These are phyloP conservation scores for Chlamydomonas reinhardtii DNA, from an alignment of 163 green algal species.

Conservation along the genomic window DNA sequence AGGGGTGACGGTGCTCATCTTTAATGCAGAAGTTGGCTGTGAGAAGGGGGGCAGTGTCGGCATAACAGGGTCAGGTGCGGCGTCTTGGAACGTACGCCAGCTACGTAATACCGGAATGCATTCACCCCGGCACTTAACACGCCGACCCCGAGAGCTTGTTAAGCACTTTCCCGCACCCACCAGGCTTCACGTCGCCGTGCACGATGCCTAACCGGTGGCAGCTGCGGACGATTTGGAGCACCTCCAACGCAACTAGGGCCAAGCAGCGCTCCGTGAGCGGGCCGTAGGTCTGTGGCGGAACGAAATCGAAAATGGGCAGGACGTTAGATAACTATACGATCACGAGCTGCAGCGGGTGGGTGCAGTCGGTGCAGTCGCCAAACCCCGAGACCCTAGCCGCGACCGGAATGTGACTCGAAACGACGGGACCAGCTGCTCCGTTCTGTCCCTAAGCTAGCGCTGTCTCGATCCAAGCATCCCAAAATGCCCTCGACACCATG, in stretches of 20 bases:
- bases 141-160: no score
- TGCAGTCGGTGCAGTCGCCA: not conserved
- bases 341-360: not conserved
- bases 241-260: constrained; percentile 72
- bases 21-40: constrained; percentile 63
- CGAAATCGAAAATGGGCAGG: no score
- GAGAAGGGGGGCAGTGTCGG: not conserved
- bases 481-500: no score
- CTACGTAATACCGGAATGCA: no score
- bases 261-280: constrained; percentile 68
- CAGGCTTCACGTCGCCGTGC: constrained; percentile 84
- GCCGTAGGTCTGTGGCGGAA: constrained; percentile 45
- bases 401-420: no score
- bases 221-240: constrained; percentile 70
- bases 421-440: no score
- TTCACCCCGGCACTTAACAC: no score
- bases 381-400: no score
- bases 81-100: no score
- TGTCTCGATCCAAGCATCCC: no score
- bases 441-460: no score
- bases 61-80: no score
- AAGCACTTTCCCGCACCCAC: constrained; percentile 57
- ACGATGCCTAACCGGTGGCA: constrained; percentile 76
- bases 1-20: constrained; percentile 46
- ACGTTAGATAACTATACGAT: not conserved